Evolutionary conservation across 176 grass and related monocot species (phyloP).

Genomic region (Poa annua): DNA sequence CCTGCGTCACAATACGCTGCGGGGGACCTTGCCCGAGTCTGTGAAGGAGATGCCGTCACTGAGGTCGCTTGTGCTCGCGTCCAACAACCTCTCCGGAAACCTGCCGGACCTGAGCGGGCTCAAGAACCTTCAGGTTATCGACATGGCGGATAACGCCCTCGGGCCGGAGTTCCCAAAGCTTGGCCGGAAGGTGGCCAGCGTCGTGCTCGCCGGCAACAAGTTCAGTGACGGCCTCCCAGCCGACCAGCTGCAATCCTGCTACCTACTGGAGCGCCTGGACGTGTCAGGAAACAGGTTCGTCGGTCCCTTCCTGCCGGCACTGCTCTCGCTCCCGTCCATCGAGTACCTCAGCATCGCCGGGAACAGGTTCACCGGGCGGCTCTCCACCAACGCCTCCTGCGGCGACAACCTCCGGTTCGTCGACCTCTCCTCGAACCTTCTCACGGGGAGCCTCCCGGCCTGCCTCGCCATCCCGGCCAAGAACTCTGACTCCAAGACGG

Average conservation of each 20-base stretch:
- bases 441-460: slow-evolving; percentile 73
- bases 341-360: slow-evolving; percentile 67
- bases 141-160: slow-evolving; percentile 85
- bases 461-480: slow-evolving; percentile 49
- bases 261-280: slow-evolving; percentile 77
- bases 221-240: slow-evolving; percentile 67
- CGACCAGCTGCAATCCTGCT: slow-evolving; percentile 59
- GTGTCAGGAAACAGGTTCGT: slow-evolving; percentile 83
- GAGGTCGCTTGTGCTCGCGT: slow-evolving; percentile 66
- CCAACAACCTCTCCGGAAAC: slow-evolving; percentile 72
- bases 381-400: slow-evolving; percentile 73
- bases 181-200: slow-evolving; percentile 67
- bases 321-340: slow-evolving; percentile 79
- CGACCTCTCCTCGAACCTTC: slow-evolving; percentile 83
- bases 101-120: slow-evolving; percentile 73
- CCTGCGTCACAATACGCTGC: slow-evolving; percentile 79
- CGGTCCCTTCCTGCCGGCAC: slow-evolving; percentile 60
- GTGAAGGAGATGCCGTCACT: slow-evolving; percentile 52
- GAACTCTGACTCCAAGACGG: slow-evolving; percentile 42
- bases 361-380: slow-evolving; percentile 83
- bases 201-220: slow-evolving; percentile 69
- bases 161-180: slow-evolving; percentile 82
- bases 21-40: slow-evolving; percentile 61
- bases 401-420: slow-evolving; percentile 68
- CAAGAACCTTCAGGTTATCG: slow-evolving; percentile 73